These are phyloP conservation scores for Acer negundo DNA, from an alignment of 345 rosid species.

Conservation along the genomic window DNA sequence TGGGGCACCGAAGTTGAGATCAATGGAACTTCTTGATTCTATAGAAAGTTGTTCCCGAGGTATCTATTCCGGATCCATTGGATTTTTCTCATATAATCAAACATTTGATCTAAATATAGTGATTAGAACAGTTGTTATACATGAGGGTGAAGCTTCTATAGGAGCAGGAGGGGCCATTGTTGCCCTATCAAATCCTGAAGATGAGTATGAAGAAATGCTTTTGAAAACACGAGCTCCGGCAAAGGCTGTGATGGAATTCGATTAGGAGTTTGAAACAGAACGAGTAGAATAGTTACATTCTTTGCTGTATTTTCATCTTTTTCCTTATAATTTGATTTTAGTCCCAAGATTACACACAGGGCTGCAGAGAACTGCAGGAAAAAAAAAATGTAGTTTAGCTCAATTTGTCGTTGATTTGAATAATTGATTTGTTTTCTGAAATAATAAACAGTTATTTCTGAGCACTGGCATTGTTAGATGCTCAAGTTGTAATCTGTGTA, in stretches of 20 bases:
- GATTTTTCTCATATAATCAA: slow-evolving; percentile 81
- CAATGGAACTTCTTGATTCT: slow-evolving; percentile 84
- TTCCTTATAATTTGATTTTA: background rate
- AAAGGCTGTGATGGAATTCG: slow-evolving; percentile 65
- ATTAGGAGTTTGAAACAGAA: background rate
- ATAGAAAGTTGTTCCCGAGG: slow-evolving; percentile 82
- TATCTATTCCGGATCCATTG: slow-evolving; percentile 90
- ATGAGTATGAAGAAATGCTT: slow-evolving; percentile 90
- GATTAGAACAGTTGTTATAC: slow-evolving; percentile 83
- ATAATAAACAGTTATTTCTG: background rate
- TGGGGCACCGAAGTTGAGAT: slow-evolving; percentile 94
- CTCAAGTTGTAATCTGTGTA: background rate
- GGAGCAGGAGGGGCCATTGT: slow-evolving; percentile 96
- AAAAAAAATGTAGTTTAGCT: background rate
- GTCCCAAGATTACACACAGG: background rate
- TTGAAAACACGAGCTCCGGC: slow-evolving; percentile 79
- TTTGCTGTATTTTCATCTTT: background rate
- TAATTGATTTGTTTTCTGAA: background rate
- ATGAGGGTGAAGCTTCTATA: slow-evolving; percentile 81
- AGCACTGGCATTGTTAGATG: background rate
- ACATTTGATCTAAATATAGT: slow-evolving; percentile 92
- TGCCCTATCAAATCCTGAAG: slow-evolving; percentile 79
- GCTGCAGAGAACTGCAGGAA: background rate
- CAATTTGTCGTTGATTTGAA: background rate
- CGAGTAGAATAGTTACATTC: background rate